Conservation (phyloP, 192 early-diverging fungal species). For the Geranomyces variabilis region DNA sequence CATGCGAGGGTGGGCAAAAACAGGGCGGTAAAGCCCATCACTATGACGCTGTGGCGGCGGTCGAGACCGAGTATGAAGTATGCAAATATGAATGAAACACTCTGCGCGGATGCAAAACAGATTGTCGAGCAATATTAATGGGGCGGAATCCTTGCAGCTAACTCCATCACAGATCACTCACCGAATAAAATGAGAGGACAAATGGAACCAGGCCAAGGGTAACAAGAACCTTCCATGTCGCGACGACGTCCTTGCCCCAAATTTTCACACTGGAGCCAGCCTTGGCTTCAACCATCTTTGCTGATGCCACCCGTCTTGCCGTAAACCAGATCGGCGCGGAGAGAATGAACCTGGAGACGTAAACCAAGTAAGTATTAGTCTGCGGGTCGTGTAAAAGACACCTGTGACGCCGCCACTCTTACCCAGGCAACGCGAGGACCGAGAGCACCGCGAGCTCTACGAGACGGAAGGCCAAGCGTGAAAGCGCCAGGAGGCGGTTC, state of each 20-base stretch:
- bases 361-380: neutral
- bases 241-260: conserved; percentile 90
- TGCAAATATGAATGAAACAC: conserved; percentile 15
- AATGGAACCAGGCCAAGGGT: conserved; percentile 59
- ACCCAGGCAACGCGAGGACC: conserved; percentile 84
- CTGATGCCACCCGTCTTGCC: conserved; percentile 25
- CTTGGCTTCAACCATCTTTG: conserved; percentile 65
- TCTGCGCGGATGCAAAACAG: too few species aligned
- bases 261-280: conserved; percentile 93
- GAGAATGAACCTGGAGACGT: conserved; percentile 8
- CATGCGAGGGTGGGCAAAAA: conserved; percentile 58
- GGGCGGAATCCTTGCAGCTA: too few species aligned
- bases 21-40: conserved; percentile 44
- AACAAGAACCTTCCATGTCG: conserved; percentile 83
- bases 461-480: conserved; percentile 70
- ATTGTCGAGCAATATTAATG: neutral
- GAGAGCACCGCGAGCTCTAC: conserved; percentile 73
- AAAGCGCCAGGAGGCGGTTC: conserved; percentile 65
- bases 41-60: conserved; percentile 34
- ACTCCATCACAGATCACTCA: conserved; percentile 8
- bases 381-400: too few species aligned
- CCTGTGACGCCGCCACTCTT: conserved; percentile 31
- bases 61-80: conserved; percentile 34
- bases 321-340: conserved; percentile 28
- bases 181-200: conserved; percentile 38